A percentile compares a stretch with the other conserved stretches of the same genome.
Evolutionary conservation across 2,329 filamentous ascomycete species (phyloP).

Genomic region (Ambrosiella beaveri): DNA sequence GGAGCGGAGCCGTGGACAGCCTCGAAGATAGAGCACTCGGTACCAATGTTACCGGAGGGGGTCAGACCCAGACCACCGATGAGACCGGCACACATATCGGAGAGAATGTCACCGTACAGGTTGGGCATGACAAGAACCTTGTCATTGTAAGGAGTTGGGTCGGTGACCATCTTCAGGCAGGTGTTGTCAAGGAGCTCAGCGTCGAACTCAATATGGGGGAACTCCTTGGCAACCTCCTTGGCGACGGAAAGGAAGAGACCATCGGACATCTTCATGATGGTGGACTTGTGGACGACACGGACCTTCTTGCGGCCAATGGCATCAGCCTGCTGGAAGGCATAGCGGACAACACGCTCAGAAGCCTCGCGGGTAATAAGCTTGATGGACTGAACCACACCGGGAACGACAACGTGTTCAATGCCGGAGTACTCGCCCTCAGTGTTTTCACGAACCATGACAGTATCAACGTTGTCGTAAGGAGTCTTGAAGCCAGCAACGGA

Average conservation of each 20-base stretch:
- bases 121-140: slow-evolving; percentile 98
- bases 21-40: slow-evolving; percentile 99
- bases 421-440: slow-evolving; percentile 99
- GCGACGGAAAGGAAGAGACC: slow-evolving; percentile 90
- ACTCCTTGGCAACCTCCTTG: slow-evolving; percentile 79
- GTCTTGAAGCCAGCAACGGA: slow-evolving; percentile 97
- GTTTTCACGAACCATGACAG: slow-evolving; percentile 96
- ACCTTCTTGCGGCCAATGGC: slow-evolving; percentile 89
- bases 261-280: slow-evolving; percentile 99
- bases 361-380: slow-evolving; percentile 97
- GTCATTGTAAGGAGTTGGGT: slow-evolving; percentile 94
- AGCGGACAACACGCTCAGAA: slow-evolving; percentile 86
- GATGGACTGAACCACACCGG: slow-evolving; percentile 97
- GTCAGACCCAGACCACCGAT: slow-evolving; percentile 96
- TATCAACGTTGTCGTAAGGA: slow-evolving; percentile 92
- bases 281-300: slow-evolving; percentile 96
- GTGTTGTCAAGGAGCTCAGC: slow-evolving; percentile 98
- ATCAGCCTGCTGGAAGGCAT: slow-evolving; percentile 95
- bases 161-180: slow-evolving; percentile 95
- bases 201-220: slow-evolving; percentile 89
- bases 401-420: slow-evolving; percentile 95
- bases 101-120: slow-evolving; percentile 98
- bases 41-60: slow-evolving; percentile 94
- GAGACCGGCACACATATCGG: slow-evolving; percentile 97
- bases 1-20: slow-evolving; percentile 95